Base-by-base conservation (phyloP, 2,329 filamentous ascomycete genomes). In the Colletotrichum sp. region DNA sequence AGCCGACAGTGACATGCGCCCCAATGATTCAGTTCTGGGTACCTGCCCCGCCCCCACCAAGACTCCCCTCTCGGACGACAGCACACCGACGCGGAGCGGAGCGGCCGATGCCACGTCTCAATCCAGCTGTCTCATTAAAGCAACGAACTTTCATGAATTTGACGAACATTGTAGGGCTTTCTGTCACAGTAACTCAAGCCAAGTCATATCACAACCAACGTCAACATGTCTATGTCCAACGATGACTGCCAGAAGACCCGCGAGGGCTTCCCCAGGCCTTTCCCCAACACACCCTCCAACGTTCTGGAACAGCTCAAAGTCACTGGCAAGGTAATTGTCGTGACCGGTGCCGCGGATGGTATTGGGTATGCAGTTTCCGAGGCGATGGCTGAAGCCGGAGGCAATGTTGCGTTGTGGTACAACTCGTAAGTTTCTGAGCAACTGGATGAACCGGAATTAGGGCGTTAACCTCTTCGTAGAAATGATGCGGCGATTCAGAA, bases 311-410 rank as follows among this genome's bases (percentile, higher is more conserved):
- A 89, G 66, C 82, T 89, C 62, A 80, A 79, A 16, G 80, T 89
- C 78, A 82, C 78, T 7, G 86, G 83, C 10, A 88, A 84, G 71
- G 83, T 86, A 70, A 84, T 85, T 0, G 83, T 85, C n/a, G 80
- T 89, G 1, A 88, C 82, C 0, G 87, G 87, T 6, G 87, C 87
- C 1, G 84, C 86, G 0, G 87, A 88, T 55, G 87, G 87, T 0
- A 85, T 89, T 55, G 87, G 87, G 0, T 80, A 82, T 58, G 83
- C 87, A 0, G 86, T 87, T 6, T 82, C 86, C 0, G 85, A 89
- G 71, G 86, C 83, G 2, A 85, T 88, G 80, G 87, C 87, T 3
- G 87, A 89, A 70, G 87, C 87, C 1, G 83, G 83, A 1, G 87
- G 82, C 1, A 66, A 85, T 60, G 84, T 89, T 27, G 87, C 82